A percentile compares a stretch with the other conserved stretches of the same genome.
These are phyloP conservation scores for Globisporangium yorkense DNA, from an alignment of 352 stramenopile species.

Conservation along the genomic window DNA sequence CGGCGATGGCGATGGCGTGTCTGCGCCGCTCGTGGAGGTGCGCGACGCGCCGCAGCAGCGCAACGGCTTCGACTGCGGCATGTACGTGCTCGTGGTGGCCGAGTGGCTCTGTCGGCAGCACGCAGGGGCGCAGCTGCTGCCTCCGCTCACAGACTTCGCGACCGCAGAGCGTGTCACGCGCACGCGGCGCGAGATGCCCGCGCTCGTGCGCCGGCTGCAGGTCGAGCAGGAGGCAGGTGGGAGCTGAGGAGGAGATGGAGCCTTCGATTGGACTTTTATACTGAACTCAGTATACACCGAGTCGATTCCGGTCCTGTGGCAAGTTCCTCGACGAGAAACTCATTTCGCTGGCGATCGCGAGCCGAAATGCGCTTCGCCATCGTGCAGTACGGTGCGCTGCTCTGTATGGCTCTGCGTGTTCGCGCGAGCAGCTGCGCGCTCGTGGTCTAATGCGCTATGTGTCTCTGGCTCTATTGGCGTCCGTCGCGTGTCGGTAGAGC, in stretches of 20 bases:
- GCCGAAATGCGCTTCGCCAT: constrained; percentile 58
- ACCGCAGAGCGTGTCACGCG: constrained; percentile 43
- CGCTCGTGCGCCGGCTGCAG: constrained; percentile 27
- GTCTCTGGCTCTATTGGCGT: neutral
- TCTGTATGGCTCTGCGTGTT: neutral
- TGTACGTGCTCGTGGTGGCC: constrained; percentile 67
- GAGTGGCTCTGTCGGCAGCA: constrained; percentile 50
- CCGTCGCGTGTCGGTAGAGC: constrained; percentile 26
- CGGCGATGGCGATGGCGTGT: neutral
- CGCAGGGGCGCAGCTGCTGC: neutral
- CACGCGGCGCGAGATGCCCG: constrained; percentile 41
- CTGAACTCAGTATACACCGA: neutral
- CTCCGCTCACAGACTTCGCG: constrained; percentile 33
- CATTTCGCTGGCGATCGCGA: neutral
- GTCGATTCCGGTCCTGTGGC: neutral
- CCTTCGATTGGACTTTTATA: too few species aligned
- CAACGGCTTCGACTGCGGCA: constrained; percentile 78
- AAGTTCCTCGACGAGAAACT: neutral
- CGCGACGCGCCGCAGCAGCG: constrained; percentile 52
- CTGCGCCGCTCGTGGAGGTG: constrained; percentile 21
- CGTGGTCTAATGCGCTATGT: too few species aligned
- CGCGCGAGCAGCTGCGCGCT: too few species aligned
- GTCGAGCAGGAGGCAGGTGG: constrained; percentile 1
- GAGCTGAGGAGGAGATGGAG: neutral
- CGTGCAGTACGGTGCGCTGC: constrained; percentile 69